Conservation (phyloP, 257 asterid genomes). For the Scutellaria galericulata region DNA sequence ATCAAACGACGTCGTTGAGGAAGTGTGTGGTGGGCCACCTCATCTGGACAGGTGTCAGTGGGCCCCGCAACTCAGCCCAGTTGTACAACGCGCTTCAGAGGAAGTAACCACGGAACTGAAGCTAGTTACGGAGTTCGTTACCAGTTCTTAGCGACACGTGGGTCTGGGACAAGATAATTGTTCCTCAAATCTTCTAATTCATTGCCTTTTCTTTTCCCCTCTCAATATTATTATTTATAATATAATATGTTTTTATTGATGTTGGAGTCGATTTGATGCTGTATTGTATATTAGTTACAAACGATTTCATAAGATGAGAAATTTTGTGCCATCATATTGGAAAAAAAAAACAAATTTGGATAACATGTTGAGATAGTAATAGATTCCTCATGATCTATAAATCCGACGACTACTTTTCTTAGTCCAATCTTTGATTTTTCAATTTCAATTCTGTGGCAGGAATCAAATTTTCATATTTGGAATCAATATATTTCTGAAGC, state of each 20-base stretch:
- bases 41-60: slow-evolving; percentile 41
- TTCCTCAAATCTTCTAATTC: too few species aligned
- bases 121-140: not conserved
- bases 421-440: slow-evolving; percentile 27
- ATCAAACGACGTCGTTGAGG: slow-evolving; percentile 48
- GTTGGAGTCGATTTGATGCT: not conserved
- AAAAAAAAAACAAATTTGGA: not conserved
- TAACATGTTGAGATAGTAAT: slow-evolving; percentile 23
- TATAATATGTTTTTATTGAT: too few species aligned
- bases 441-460: slow-evolving; percentile 33
- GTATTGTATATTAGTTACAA: too few species aligned
- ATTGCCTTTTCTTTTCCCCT: too few species aligned
- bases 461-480: slow-evolving; percentile 1
- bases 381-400: slow-evolving; percentile 25
- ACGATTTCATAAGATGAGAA: too few species aligned
- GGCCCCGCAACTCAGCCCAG: slow-evolving; percentile 20
- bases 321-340: too few species aligned
- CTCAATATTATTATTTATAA: too few species aligned
- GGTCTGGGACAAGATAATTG: too few species aligned
- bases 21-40: slow-evolving; percentile 25
- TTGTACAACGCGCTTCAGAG: slow-evolving; percentile 32
- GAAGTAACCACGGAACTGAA: slow-evolving; percentile 30
- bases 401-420: not conserved
- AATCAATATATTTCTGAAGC: not conserved
- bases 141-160: slow-evolving; percentile 17